A percentile compares a stretch with the other conserved stretches of the same genome.
These are phyloP conservation scores for Exophiala spinifera DNA, from an alignment of 2,329 filamentous ascomycete species.

Conservation along the genomic window DNA sequence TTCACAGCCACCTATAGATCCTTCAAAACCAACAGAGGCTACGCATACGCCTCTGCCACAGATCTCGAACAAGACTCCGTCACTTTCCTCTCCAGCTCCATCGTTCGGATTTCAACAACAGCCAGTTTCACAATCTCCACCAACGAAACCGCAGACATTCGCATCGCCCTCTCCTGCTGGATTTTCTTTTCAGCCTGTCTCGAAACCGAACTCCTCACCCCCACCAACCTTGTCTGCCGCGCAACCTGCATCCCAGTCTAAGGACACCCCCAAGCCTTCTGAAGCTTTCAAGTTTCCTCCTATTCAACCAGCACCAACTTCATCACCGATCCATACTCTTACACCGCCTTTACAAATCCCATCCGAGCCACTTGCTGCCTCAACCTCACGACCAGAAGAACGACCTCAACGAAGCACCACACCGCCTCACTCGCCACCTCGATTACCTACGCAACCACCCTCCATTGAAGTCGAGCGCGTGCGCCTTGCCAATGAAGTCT, in stretches of 20 bases:
- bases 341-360: not conserved
- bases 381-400: not conserved
- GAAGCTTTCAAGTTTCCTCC: constrained; percentile 10
- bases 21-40: not conserved
- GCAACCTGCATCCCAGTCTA: not conserved
- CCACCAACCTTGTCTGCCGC: not conserved
- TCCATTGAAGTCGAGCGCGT: constrained; percentile 9
- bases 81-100: too few relatives aligned
- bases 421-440: constrained; percentile 12
- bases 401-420: constrained; percentile 10
- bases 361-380: not conserved
- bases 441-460: constrained; percentile 3
- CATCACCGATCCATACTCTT: not conserved
- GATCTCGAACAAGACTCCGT: too few relatives aligned
- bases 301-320: not conserved
- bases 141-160: too few relatives aligned
- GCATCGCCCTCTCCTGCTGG: too few relatives aligned
- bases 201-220: constrained; percentile 1
- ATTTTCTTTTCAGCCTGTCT: too few relatives aligned
- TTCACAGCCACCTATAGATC: not conserved
- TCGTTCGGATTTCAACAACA: too few relatives aligned
- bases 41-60: too few relatives aligned
- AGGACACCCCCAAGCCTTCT: not conserved
- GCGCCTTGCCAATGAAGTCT: constrained; percentile 11
- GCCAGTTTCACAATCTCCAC: too few relatives aligned